Evolutionary conservation across 2,329 filamentous ascomycete species (phyloP).

Genomic region (Emmonsia crescens): DNA sequence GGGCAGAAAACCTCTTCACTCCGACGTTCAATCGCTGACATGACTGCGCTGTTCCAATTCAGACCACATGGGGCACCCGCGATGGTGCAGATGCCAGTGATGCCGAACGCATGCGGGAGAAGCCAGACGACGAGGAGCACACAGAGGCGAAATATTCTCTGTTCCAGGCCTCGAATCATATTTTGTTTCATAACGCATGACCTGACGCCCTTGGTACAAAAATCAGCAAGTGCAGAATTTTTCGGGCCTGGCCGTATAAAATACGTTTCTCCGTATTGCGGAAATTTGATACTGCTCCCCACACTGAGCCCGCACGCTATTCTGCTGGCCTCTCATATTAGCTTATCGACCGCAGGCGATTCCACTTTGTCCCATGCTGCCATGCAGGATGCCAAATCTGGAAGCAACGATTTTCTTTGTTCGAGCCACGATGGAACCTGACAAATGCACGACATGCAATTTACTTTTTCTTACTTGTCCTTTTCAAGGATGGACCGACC

Average conservation of each 20-base stretch:
- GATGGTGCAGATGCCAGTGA: slow-evolving; percentile 68
- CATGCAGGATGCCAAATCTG: slow-evolving; percentile 1
- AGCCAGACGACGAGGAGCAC: slow-evolving; percentile 32
- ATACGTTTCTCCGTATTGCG: neutral
- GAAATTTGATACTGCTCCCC: neutral
- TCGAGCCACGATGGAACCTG: neutral
- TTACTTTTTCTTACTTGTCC: neutral
- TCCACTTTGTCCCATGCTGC: neutral
- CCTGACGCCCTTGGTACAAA: neutral
- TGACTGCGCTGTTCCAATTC: slow-evolving; percentile 7
- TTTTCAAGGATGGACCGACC: neutral
- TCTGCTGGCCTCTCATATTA: neutral
- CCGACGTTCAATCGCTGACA: slow-evolving; percentile 5
- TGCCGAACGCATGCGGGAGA: slow-evolving; percentile 14
- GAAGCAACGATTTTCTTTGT: slow-evolving; percentile 1
- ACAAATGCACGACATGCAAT: slow-evolving; percentile 3
- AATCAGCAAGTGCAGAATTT: neutral
- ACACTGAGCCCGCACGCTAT: neutral
- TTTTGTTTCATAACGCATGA: neutral
- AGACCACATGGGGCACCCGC: slow-evolving; percentile 89
- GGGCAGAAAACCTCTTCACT: neutral
- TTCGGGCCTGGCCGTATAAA: neutral
- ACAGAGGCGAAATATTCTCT: neutral
- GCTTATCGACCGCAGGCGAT: neutral
- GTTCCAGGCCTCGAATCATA: neutral